Conservation (phyloP, 2,329 filamentous ascomycete species). For the Colletotrichum phormii region DNA sequence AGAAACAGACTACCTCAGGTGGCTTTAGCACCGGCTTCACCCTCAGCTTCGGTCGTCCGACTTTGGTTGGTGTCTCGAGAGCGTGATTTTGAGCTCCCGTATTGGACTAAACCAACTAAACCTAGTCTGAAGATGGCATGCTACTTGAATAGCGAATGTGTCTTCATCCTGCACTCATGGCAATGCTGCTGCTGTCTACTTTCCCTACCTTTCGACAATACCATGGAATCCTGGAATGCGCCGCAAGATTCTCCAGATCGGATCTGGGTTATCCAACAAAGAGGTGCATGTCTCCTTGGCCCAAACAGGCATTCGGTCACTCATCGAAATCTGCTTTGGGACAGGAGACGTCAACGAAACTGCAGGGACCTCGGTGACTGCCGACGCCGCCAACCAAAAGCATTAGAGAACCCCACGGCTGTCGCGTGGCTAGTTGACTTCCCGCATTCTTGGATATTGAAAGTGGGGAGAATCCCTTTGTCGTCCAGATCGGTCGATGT, state of each 20-base stretch:
- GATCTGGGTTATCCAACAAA: background rate
- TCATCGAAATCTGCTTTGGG: background rate
- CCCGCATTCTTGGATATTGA: background rate
- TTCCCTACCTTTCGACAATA: background rate
- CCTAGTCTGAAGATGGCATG: no score
- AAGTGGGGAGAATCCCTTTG: background rate
- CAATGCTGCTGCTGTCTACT: background rate
- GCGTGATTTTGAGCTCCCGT: background rate
- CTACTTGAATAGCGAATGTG: background rate
- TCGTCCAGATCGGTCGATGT: background rate
- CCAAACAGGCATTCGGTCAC: background rate
- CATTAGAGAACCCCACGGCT: background rate
- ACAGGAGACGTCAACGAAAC: background rate
- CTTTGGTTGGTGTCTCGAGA: background rate
- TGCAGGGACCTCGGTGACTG: background rate
- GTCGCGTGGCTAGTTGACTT: background rate
- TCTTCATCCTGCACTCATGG: background rate
- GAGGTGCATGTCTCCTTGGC: background rate
- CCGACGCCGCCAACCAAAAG: background rate
- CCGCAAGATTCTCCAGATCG: background rate
- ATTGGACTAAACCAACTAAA: background rate
- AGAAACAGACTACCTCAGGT: background rate
- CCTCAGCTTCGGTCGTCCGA: background rate
- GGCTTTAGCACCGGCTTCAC: background rate
- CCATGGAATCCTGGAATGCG: background rate